These are phyloP conservation scores for Smithsoniella earleae DNA, from an alignment of 163 green algal genomes.

Conservation along the genomic window DNA sequence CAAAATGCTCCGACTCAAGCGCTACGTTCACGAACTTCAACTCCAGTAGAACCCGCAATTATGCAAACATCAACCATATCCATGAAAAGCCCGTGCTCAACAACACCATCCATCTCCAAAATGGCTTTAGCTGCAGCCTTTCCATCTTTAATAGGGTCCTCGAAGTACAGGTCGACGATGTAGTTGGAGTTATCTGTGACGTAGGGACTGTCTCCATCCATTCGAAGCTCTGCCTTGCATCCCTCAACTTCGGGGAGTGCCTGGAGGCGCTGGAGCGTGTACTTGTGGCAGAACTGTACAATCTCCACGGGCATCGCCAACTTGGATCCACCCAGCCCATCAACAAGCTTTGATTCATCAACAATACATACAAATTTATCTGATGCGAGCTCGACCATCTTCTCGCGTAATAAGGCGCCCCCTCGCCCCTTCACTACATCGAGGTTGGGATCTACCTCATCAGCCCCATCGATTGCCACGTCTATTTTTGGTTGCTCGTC, in stretches of 20 bases:
- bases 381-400: conserved; percentile 96
- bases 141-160: conserved; percentile 36
- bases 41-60: conserved; percentile 63
- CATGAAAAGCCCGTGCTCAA: conserved; percentile 94
- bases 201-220: conserved; percentile 88
- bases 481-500: conserved; percentile 91
- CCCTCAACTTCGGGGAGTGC: conserved; percentile 61
- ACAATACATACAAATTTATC: conserved; percentile 98
- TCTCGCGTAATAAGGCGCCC: conserved; percentile 93
- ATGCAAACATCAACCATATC: conserved; percentile 77
- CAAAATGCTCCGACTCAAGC: no score
- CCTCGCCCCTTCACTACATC: conserved; percentile 97
- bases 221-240: conserved; percentile 78
- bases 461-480: conserved; percentile 95
- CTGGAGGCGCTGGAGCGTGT: conserved; percentile 70
- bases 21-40: conserved; percentile 41
- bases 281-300: conserved; percentile 95
- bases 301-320: conserved; percentile 98
- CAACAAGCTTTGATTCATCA: conserved; percentile 95
- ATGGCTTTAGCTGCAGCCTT: conserved; percentile 66
- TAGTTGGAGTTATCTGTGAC: conserved; percentile 99
- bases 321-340: conserved; percentile 82
- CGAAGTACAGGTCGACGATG: conserved; percentile 99
- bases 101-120: conserved; percentile 72
- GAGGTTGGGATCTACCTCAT: conserved; percentile 93